Evolutionary conservation across 352 stramenopile species (phyloP), one percentile per base, ranked within the genome.

Genomic region (Globisporangium nodosum): DNA sequence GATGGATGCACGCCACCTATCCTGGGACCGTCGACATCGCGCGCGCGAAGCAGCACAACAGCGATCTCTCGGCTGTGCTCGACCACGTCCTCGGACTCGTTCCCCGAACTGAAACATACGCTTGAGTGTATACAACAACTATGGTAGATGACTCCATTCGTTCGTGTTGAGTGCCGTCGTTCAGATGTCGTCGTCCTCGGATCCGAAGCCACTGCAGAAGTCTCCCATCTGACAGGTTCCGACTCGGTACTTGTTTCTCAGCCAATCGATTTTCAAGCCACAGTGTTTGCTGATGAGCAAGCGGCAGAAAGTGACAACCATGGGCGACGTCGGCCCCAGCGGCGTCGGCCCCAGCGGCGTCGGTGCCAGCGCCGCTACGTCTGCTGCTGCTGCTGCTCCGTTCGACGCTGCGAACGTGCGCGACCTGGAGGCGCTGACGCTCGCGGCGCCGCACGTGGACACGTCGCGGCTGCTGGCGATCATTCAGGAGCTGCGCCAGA

Each of bases 391-490:
- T 27, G 13, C 39, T 20, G 45, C 60, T 56, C n/a, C 63, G 51
- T 7, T 45, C 52, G 49, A 52, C 37, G 11, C 60, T 16, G 33
- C 61, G 6, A 35, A 52, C 5, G 40, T 59, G n/a, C 49, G 56
- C 39, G 62, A 81, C 42, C 62, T 80, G 15, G 54, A 61, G 24
- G 43, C 63, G 27, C 61, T 85, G 37, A 52, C 62, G 31, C 57
- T 78, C 13, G 69, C 52, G 8, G 56, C 63, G 30, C 65, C 62
- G 45, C 78, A 75, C 52, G 62, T 71, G 5, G 71, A 76, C 30
- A 50, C 70, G n/a, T 46, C 68, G 3, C 77, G 77, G 24, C 60
- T 90, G 56, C 65, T 90, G n/a, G 75, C 78, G 20, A 88, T 92
- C 61, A 65, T 92, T 54, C 60, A 72, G 3, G 78, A 90, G 52